These are phyloP conservation scores for Handroanthus guayacan DNA, from an alignment of 257 asterid species.

Conservation along the genomic window DNA sequence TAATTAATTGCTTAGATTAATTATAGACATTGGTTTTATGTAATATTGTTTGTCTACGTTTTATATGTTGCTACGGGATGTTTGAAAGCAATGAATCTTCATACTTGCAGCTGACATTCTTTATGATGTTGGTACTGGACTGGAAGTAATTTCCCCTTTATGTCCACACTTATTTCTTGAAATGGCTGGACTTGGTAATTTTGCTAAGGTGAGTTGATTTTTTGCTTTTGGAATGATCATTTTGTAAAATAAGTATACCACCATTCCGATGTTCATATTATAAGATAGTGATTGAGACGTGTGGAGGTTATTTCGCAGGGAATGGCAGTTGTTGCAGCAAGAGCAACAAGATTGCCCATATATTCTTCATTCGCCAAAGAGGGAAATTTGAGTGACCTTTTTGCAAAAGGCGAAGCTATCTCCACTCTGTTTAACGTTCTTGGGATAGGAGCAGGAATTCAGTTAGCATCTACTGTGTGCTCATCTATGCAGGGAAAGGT, in stretches of 20 bases:
- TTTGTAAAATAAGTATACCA: neutral
- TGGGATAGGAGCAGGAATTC: slow-evolving; percentile 94
- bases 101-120: slow-evolving; percentile 88
- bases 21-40: slow-evolving; percentile 4
- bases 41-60: slow-evolving; percentile 26
- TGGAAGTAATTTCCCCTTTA: slow-evolving; percentile 93
- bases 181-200: slow-evolving; percentile 98
- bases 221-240: neutral
- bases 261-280: slow-evolving; percentile 2
- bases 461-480: slow-evolving; percentile 90
- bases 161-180: slow-evolving; percentile 98
- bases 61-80: slow-evolving; percentile 13
- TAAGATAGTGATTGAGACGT: slow-evolving; percentile 8
- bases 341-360: slow-evolving; percentile 96
- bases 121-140: slow-evolving; percentile 91
- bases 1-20: slow-evolving; percentile 1
- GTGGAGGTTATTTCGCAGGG: slow-evolving; percentile 62
- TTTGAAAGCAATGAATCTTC: slow-evolving; percentile 38
- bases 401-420: slow-evolving; percentile 98
- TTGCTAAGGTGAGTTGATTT: slow-evolving; percentile 75
- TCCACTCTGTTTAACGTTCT: slow-evolving; percentile 89
- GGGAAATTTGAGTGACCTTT: slow-evolving; percentile 98
- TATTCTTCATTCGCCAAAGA: slow-evolving; percentile 98
- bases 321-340: slow-evolving; percentile 99
- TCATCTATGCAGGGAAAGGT: slow-evolving; percentile 95